Percentiles rank a stretch among this genome's conserved stretches.
phyloP scores from a whole-genome alignment of 139 green algal genomes.

The Zygnema cylindricum region DNA sequence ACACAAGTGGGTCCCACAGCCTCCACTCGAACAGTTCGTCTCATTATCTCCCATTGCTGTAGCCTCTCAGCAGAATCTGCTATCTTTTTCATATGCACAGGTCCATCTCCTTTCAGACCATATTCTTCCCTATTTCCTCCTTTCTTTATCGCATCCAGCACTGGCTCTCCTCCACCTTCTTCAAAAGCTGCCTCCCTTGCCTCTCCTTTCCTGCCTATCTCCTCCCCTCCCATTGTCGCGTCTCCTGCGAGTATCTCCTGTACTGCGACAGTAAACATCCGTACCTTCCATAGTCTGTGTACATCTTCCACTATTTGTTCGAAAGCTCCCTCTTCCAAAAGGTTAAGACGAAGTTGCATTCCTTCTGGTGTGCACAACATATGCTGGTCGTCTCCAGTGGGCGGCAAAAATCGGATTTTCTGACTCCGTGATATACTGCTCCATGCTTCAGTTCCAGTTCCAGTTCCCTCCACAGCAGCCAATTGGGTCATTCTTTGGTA shows the following conservation, averaged over 20 bases:
- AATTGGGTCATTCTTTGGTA: background rate
- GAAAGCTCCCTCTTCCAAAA: background rate
- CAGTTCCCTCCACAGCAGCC: background rate
- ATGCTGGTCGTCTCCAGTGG: background rate
- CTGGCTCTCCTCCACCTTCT: constrained; percentile 3
- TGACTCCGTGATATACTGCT: background rate
- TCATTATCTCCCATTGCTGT: constrained; percentile 15
- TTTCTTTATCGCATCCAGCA: background rate
- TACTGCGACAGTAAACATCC: background rate
- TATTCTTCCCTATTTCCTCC: background rate
- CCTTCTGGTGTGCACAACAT: constrained; percentile 6
- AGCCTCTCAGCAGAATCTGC: constrained; percentile 12
- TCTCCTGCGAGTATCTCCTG: background rate
- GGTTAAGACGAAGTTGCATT: background rate
- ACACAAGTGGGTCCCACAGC: background rate
- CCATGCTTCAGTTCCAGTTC: background rate
- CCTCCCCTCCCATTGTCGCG: background rate
- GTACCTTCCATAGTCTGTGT: background rate
- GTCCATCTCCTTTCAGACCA: background rate
- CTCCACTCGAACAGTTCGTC: constrained; percentile 14
- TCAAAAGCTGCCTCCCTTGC: background rate
- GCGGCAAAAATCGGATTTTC: constrained; percentile 5
- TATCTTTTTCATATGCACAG: background rate
- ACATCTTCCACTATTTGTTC: constrained; percentile 19
- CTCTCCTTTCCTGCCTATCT: background rate